Evolutionary conservation across 2,329 filamentous ascomycete genomes (phyloP).

Genomic region (Microsporum ferrugineum): DNA sequence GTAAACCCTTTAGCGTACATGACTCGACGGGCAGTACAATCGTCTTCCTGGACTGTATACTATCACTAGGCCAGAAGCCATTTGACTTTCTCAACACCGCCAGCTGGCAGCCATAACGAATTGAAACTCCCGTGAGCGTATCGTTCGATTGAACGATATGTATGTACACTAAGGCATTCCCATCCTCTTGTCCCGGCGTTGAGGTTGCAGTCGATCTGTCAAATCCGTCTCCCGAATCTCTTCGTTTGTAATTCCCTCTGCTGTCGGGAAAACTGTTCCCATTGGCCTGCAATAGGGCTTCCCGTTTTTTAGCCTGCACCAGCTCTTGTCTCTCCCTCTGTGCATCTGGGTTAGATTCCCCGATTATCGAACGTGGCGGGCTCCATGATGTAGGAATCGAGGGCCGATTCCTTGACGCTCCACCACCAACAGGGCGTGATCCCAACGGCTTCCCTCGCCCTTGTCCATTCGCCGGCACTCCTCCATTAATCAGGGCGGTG

Average conservation of each 20-base stretch:
- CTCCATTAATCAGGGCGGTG: constrained; percentile 23
- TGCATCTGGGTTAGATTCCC: constrained; percentile 25
- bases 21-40: constrained; percentile 81
- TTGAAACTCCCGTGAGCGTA: constrained; percentile 80
- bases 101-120: constrained; percentile 78
- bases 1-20: constrained; percentile 68
- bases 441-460: constrained; percentile 29
- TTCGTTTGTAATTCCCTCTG: constrained; percentile 34
- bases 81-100: constrained; percentile 78
- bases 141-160: constrained; percentile 74
- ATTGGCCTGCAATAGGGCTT: constrained; percentile 35
- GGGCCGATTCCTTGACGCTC: constrained; percentile 3
- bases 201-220: constrained; percentile 21
- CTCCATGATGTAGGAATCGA: constrained; percentile 27
- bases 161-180: constrained; percentile 77
- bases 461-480: constrained; percentile 17
- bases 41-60: constrained; percentile 69
- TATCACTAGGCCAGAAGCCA: constrained; percentile 88
- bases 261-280: constrained; percentile 27
- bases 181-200: constrained; percentile 45
- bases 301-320: constrained; percentile 39
- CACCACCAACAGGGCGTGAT: constrained; percentile 14
- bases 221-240: constrained; percentile 32
- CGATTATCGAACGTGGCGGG: constrained; percentile 26
- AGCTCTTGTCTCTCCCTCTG: constrained; percentile 36